phyloP scores from a whole-genome alignment of 176 grass and related monocot genomes.

The Poa annua region DNA sequence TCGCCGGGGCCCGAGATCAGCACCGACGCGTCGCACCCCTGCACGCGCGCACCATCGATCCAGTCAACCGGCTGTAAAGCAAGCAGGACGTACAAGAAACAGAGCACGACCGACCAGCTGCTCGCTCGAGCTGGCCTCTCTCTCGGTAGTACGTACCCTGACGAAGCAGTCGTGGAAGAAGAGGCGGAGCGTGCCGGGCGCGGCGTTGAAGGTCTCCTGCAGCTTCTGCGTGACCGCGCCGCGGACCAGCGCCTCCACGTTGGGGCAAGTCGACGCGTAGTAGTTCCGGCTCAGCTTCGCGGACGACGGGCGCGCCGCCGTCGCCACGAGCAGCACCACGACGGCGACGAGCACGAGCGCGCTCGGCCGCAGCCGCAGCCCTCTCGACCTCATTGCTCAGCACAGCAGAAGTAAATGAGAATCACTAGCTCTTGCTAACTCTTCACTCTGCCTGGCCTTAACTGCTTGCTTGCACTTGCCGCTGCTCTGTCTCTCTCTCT shows the following conservation, averaged over 20 bases:
- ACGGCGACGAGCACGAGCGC: background rate
- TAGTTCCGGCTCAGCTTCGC: conserved; percentile 56
- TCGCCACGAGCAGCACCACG: background rate
- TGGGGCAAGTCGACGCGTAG: conserved; percentile 66
- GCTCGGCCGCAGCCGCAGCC: background rate
- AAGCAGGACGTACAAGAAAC: no score
- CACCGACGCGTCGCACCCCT: conserved; percentile 84
- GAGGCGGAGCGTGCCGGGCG: conserved; percentile 73
- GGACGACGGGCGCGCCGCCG: background rate
- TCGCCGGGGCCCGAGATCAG: conserved; percentile 52
- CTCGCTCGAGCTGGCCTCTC: no score
- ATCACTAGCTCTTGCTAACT: background rate
- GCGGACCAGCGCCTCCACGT: conserved; percentile 68
- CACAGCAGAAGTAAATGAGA: no score
- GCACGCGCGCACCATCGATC: background rate
- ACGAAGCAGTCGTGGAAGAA: conserved; percentile 95
- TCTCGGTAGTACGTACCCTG: conserved; percentile 55
- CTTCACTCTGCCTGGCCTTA: conserved; percentile 27
- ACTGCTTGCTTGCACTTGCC: conserved; percentile 15
- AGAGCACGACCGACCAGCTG: no score
- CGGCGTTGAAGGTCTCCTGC: conserved; percentile 55
- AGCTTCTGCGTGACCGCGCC: conserved; percentile 61
- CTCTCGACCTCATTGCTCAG: conserved; percentile 37
- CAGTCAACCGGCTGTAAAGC: no score
- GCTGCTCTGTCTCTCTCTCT: background rate